A percentile compares a stretch with the other conserved stretches of the same genome.
Evolutionary conservation across 305 asterid species (phyloP).

Genomic region (Euphrasia arctica): DNA sequence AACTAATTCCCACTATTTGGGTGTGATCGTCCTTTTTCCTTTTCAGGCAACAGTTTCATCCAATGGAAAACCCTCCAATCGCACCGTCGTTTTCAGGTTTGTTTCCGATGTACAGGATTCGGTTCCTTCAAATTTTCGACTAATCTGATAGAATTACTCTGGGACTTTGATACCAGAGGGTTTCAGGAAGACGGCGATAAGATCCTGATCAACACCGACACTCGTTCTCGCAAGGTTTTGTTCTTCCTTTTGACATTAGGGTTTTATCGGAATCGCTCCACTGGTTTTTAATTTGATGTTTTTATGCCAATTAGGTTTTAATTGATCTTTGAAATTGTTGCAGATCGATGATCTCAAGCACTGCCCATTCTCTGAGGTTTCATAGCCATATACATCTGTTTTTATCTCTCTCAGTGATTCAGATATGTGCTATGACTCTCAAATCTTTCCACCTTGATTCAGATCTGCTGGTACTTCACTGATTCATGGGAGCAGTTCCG

Average conservation of each 20-base stretch:
- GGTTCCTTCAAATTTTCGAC: not conserved
- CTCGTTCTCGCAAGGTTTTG: slow-evolving; percentile 75
- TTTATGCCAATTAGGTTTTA: not conserved
- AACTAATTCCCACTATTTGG: not conserved
- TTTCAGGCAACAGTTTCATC: slow-evolving; percentile 77
- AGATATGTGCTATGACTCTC: not conserved
- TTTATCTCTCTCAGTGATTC: too few relatives aligned
- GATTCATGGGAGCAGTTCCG: slow-evolving; percentile 92
- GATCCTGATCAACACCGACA: slow-evolving; percentile 80
- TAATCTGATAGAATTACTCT: not conserved
- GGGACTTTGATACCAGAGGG: slow-evolving; percentile 47
- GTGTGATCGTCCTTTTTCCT: slow-evolving; percentile 8
- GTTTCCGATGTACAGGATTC: not conserved
- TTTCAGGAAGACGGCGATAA: slow-evolving; percentile 63
- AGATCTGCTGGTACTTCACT: slow-evolving; percentile 96
- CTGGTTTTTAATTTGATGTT: not conserved
- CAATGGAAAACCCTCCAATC: slow-evolving; percentile 70
- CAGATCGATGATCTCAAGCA: slow-evolving; percentile 88
- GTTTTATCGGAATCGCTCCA: not conserved
- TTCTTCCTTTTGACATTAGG: not conserved
- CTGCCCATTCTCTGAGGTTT: slow-evolving; percentile 86
- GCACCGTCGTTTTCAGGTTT: slow-evolving; percentile 90
- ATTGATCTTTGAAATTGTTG: slow-evolving; percentile 19
- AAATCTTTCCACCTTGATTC: slow-evolving; percentile 11
- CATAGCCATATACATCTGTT: not conserved